Percentiles rank a stretch among this genome's conserved stretches.
These are phyloP conservation scores for Colletotrichum destructivum DNA, from an alignment of 2,329 filamentous ascomycete species.

Conservation along the genomic window DNA sequence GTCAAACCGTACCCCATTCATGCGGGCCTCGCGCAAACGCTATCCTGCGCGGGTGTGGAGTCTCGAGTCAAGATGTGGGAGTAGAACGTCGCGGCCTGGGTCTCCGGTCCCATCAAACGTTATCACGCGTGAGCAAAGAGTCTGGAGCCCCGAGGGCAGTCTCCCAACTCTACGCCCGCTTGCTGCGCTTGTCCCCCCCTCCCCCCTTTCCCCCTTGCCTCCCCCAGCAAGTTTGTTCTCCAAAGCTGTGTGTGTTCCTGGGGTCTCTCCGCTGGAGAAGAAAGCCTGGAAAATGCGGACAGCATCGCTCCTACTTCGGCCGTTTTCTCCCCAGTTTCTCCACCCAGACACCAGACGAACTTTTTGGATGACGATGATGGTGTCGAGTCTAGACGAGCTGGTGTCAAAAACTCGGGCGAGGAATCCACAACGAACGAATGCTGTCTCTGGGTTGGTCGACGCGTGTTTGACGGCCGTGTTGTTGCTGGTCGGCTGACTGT, in stretches of 20 bases:
- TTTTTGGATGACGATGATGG: slow-evolving; percentile 35
- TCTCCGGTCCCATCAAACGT: slow-evolving; percentile 6
- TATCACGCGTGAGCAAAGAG: slow-evolving; percentile 8
- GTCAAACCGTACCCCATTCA: slow-evolving; percentile 11
- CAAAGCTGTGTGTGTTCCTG: slow-evolving; percentile 17
- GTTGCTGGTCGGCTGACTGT: slow-evolving; percentile 4
- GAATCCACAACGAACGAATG: slow-evolving; percentile 28
- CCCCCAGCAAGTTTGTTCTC: slow-evolving; percentile 27
- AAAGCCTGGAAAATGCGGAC: slow-evolving; percentile 30
- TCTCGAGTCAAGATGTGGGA: slow-evolving; percentile 17
- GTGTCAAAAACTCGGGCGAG: slow-evolving; percentile 9
- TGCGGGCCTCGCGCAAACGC: slow-evolving; percentile 9
- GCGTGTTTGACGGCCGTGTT: neutral
- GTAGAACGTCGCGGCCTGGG: neutral
- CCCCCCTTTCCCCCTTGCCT: neutral
- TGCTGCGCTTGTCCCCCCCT: neutral
- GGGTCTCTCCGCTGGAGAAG: slow-evolving; percentile 39
- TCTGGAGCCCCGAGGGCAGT: slow-evolving; percentile 22
- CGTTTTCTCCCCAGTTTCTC: slow-evolving; percentile 38
- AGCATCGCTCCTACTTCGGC: slow-evolving; percentile 39
- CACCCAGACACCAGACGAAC: slow-evolving; percentile 31
- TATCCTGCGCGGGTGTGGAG: slow-evolving; percentile 16
- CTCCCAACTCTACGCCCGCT: slow-evolving; percentile 4
- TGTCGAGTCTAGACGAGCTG: slow-evolving; percentile 29
- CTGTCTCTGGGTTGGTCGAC: slow-evolving; percentile 26